Conservation (phyloP, 208 protist genomes). For the Blastocrithidia nonstop region DNA sequence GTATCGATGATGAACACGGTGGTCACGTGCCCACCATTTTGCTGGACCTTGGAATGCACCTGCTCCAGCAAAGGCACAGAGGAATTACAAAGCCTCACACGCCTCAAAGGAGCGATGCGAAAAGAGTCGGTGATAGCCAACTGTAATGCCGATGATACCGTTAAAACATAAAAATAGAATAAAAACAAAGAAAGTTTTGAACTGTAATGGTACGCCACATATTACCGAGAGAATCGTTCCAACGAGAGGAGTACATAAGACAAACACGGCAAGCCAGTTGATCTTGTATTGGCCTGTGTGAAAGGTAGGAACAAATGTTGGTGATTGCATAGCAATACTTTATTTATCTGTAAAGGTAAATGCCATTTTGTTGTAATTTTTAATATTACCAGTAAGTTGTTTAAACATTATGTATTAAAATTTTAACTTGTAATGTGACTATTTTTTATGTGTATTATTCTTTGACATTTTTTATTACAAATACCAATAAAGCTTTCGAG, state of each 20-base stretch:
- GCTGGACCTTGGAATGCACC: conserved; percentile 83
- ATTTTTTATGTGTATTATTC: too few relatives aligned
- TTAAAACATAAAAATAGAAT: conserved; percentile 67
- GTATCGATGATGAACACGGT: conserved; percentile 86
- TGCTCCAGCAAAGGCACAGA: conserved; percentile 67
- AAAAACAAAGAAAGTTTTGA: conserved; percentile 48
- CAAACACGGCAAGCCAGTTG: conserved; percentile 59
- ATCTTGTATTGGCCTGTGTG: conserved; percentile 56
- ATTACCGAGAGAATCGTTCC: conserved; percentile 10
- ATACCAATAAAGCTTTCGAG: too few relatives aligned
- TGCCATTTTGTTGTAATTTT: too few relatives aligned
- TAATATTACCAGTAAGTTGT: too few relatives aligned
- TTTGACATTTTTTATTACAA: too few relatives aligned
- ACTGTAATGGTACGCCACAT: conserved; percentile 40
- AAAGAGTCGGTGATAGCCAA: conserved; percentile 84
- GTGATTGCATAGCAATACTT: too few relatives aligned
- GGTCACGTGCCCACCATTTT: conserved; percentile 82
- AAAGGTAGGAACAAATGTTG: too few relatives aligned
- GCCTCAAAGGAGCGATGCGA: conserved; percentile 76
- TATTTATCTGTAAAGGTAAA: too few relatives aligned
- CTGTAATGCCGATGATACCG: conserved; percentile 79
- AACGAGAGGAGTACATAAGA: conserved; percentile 32
- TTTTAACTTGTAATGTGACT: too few relatives aligned
- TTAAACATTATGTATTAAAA: too few relatives aligned
- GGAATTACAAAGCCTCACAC: conserved; percentile 26